Percentiles rank a stretch among this genome's conserved stretches.
phyloP scores from a whole-genome alignment of 345 rosid species.

The Eucalyptus virginea region DNA sequence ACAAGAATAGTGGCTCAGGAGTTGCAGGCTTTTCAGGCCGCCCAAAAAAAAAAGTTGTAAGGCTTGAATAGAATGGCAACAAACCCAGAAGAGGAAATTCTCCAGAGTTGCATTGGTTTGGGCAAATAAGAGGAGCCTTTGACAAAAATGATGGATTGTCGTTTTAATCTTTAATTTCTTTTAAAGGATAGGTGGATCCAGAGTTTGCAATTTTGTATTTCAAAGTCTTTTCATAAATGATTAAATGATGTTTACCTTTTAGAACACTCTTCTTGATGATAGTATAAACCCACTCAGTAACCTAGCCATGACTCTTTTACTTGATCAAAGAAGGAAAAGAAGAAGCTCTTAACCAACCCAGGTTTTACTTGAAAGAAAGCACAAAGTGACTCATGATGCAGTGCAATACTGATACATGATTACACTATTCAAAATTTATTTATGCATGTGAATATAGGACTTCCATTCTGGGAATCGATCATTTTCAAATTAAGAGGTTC shows the following conservation, averaged over 20 bases:
- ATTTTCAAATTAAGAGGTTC: background rate
- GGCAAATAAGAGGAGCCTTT: background rate
- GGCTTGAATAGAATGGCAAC: background rate
- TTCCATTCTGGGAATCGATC: background rate
- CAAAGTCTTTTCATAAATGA: background rate
- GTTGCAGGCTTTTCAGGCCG: background rate
- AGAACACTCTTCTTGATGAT: background rate
- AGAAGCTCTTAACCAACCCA: background rate
- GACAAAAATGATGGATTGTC: background rate
- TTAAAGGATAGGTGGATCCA: background rate
- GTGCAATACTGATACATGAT: background rate
- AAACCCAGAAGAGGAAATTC: background rate
- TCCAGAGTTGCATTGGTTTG: background rate
- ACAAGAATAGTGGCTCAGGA: background rate
- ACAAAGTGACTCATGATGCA: background rate
- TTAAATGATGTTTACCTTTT: background rate
- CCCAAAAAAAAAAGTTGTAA: background rate
- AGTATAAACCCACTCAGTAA: background rate
- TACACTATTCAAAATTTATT: background rate
- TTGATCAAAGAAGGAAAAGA: background rate
- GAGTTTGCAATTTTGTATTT: background rate
- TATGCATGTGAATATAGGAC: background rate
- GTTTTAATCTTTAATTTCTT: background rate
- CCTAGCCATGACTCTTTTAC: background rate
- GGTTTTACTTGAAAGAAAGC: background rate